Conservation (phyloP, 805 yeast genomes). For the Candida vaughaniae region DNA sequence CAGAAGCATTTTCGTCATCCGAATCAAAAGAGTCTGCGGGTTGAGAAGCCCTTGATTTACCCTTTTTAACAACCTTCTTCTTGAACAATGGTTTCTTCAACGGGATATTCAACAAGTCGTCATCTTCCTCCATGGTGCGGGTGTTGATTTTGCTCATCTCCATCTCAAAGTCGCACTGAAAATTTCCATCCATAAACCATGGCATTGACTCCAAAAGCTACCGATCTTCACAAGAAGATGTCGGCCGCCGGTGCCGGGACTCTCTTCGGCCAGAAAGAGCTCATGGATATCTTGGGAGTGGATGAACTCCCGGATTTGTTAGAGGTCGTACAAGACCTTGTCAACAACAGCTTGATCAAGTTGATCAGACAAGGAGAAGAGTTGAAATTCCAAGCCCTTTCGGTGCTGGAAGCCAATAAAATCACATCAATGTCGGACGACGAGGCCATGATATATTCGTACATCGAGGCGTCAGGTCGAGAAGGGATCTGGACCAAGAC, state of each 20-base stretch:
- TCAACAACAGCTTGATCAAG: constrained; percentile 62
- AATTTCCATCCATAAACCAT: neutral
- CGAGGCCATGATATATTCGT: constrained; percentile 86
- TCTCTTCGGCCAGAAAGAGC: constrained; percentile 66
- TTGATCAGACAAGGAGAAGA: constrained; percentile 66
- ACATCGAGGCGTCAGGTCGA: constrained; percentile 88
- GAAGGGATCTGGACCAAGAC: constrained; percentile 97
- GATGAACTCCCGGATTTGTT: constrained; percentile 46
- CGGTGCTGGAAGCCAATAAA: constrained; percentile 71
- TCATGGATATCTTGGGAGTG: constrained; percentile 49
- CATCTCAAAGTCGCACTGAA: neutral
- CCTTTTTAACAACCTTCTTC: constrained; percentile 1
- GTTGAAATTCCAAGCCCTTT: constrained; percentile 73
- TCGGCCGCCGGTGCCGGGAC: constrained; percentile 46
- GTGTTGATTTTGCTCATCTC: neutral
- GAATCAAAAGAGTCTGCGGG: too few relatives aligned
- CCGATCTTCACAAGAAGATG: constrained; percentile 64
- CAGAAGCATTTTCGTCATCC: too few relatives aligned
- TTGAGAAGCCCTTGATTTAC: neutral
- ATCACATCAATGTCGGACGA: constrained; percentile 78
- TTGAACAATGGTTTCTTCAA: constrained; percentile 5
- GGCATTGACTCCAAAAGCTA: constrained; percentile 36
- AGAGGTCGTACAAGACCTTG: constrained; percentile 49
- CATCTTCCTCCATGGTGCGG: constrained; percentile 4
- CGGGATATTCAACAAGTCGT: constrained; percentile 5